phyloP scores from a whole-genome alignment of 768 basidiomycete genomes.

The Heimioporus sp. region DNA sequence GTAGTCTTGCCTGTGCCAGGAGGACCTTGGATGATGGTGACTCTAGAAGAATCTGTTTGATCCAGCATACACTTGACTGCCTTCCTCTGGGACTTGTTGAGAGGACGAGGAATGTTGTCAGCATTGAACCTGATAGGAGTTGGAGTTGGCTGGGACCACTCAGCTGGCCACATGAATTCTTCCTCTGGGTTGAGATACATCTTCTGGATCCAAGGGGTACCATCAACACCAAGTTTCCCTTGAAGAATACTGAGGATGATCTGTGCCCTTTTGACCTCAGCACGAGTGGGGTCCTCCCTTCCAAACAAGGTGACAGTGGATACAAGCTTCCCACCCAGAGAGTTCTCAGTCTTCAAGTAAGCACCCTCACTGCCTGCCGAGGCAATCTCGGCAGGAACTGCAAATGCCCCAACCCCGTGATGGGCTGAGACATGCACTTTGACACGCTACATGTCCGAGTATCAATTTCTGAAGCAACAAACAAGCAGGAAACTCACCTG shows the following conservation, averaged over 20 bases:
- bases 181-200: conserved; percentile 32
- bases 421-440: conserved; percentile 21
- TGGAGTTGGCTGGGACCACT: conserved; percentile 21
- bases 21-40: conserved; percentile 46
- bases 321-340: conserved; percentile 31
- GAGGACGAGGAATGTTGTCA: conserved; percentile 22
- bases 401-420: conserved; percentile 21
- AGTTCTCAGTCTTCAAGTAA: conserved; percentile 17
- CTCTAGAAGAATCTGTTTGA: conserved; percentile 29
- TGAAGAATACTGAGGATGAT: conserved; percentile 36
- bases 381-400: conserved; percentile 18
- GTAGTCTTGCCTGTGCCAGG: conserved; percentile 75
- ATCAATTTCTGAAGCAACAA: background rate
- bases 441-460: conserved; percentile 11
- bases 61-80: conserved; percentile 40
- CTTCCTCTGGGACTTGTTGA: conserved; percentile 39
- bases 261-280: conserved; percentile 45
- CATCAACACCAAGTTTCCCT: conserved; percentile 24
- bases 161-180: conserved; percentile 38
- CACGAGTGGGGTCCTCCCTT: conserved; percentile 53
- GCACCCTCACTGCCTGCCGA: conserved; percentile 17
- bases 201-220: conserved; percentile 37
- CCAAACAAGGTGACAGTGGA: conserved; percentile 48
- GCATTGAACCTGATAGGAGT: conserved; percentile 15
- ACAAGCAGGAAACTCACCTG: conserved; percentile 33